Evolutionary conservation across 139 green algal genomes (phyloP), one percentile per base, ranked within the genome.

Genomic region (Mesostigma viride): DNA sequence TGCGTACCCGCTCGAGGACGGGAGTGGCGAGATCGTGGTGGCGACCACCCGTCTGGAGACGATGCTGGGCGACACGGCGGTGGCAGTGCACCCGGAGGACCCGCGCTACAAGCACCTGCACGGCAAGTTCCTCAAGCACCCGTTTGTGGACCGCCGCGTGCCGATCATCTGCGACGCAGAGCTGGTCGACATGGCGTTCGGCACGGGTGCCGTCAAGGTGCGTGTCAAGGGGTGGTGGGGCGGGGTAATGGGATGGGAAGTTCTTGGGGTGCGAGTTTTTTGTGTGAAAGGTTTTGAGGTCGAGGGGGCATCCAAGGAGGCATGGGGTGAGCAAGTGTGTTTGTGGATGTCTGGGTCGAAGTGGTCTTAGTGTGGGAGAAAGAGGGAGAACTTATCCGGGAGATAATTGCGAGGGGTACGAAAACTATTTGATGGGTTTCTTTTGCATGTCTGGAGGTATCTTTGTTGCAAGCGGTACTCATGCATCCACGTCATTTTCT

Each of bases 61-160:
- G n/a, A 98, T 98, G 85, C 83, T 97, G 61, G 92, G 91, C 17
- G 92, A 98, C 65, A 95, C 91, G 1, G 92, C 89, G 0, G 89
- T 98, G 45, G 91, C 91, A 0, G 89, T 98, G 60, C 90, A 98
- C 76, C 92, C 92, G 14, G 85, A 96, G 1, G 91, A 98, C 73
- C 33, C 40, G 11, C 58, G 79, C 8, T 98, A 95, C 80, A 86
- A 78, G 44, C 66, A 85, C 51, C 67, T 96, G 47, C 83, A 94
- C 33, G 91, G 88, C 68, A 92, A 90, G 81, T 73, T 79, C 67
- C 78, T 91, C 27, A 65, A 95, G 31, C 90, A 97, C 69, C 94
- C 94, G 0, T 82, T 97, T n/a, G 85, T 82, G 74, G 79, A 80
- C 24, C 83, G 92, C 24, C 65, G 73, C 30, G 89, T 99, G 62